Conservation (phyloP, 352 stramenopile genomes). For the Pythium aphanidermatum region DNA sequence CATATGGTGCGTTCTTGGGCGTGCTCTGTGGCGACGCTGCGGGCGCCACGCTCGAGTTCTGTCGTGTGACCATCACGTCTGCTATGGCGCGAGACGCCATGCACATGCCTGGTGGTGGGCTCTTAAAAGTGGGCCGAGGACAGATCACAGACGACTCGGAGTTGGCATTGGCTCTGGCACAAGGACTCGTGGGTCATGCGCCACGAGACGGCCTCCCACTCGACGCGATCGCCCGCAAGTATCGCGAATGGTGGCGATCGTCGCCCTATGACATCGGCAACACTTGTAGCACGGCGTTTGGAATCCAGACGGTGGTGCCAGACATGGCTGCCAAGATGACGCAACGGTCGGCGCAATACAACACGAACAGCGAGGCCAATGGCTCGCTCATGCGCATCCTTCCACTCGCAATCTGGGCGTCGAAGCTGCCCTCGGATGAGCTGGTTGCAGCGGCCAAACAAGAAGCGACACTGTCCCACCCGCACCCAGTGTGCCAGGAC, state of each 20-base stretch:
- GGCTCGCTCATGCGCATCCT: conserved; percentile 49
- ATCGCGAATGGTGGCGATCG: conserved; percentile 28
- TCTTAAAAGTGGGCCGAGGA: conserved; percentile 29
- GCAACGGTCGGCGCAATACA: conserved; percentile 16
- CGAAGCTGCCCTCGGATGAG: conserved; percentile 15
- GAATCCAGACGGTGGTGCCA: conserved; percentile 2
- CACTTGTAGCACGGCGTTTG: conserved; percentile 40
- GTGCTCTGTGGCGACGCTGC: conserved; percentile 43
- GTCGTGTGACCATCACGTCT: conserved; percentile 18
- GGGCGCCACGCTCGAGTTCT: conserved; percentile 51
- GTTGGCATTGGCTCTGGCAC: conserved; percentile 39
- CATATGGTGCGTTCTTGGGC: conserved; percentile 44
- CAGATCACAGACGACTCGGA: conserved; percentile 68
- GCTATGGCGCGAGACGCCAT: conserved; percentile 25
- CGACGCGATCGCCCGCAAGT: conserved; percentile 32
- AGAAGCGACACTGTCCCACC: conserved; percentile 46
- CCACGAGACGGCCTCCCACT: conserved; percentile 28
- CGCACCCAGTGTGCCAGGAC: conserved; percentile 45
- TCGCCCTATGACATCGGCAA: conserved; percentile 48
- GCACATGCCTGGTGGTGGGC: conserved; percentile 44
- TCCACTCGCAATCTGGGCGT: conserved; percentile 37
- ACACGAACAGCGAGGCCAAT: conserved; percentile 38
- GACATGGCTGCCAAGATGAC: conserved; percentile 24
- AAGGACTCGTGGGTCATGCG: conserved; percentile 18
- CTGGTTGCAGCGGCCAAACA: conserved; percentile 26